A percentile compares a stretch with the other conserved stretches of the same genome.
Conservation (phyloP, 257 asterid species). For the Nicotiana otophora region DNA sequence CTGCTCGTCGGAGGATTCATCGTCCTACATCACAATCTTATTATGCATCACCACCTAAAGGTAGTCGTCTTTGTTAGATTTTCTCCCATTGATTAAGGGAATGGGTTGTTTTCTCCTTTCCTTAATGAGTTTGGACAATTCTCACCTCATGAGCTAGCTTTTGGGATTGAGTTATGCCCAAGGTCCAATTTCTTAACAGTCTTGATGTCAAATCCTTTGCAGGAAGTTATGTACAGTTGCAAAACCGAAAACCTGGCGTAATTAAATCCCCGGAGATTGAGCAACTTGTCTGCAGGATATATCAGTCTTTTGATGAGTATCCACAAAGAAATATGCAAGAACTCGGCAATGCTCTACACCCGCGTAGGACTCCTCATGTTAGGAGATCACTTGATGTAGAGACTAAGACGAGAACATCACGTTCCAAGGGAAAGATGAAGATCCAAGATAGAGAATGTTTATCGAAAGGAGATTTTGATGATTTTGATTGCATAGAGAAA, state of each 20-base stretch:
- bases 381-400: neutral
- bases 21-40: constrained; percentile 18
- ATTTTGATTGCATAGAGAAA: constrained; percentile 17
- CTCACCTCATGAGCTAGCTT: too few species aligned
- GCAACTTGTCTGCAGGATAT: constrained; percentile 18
- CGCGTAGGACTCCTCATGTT: neutral
- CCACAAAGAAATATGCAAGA: constrained; percentile 16
- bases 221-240: constrained; percentile 21
- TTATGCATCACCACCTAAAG: constrained; percentile 25
- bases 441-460: constrained; percentile 18
- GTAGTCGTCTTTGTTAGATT: neutral
- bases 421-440: constrained; percentile 27
- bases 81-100: too few species aligned
- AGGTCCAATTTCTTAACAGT: too few species aligned
- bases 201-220: constrained; percentile 18
- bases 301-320: constrained; percentile 24
- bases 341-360: constrained; percentile 13
- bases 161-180: too few species aligned
- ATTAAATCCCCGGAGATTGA: constrained; percentile 21
- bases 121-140: too few species aligned
- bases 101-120: too few species aligned
- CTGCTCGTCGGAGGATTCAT: constrained; percentile 18
- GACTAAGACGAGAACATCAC: constrained; percentile 15
- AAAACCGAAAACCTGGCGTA: constrained; percentile 19
- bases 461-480: constrained; percentile 12